Evolutionary conservation across 768 basidiomycete genomes (phyloP), one percentile per base, ranked within the genome.

Genomic region (Leccinum aurantiacum): DNA sequence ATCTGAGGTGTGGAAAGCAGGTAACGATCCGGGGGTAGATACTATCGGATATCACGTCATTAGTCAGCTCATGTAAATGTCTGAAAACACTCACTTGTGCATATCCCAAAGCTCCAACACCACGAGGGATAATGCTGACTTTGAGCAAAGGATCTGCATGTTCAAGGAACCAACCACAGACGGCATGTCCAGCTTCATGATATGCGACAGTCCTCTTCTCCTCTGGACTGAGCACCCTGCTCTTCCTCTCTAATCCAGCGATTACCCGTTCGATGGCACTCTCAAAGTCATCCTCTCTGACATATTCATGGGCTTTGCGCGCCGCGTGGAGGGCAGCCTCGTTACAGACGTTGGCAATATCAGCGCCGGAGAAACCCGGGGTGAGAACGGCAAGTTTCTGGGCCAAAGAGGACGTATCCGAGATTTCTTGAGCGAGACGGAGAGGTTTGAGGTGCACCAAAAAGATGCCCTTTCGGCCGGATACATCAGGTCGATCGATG

Each of bases 201-300:
- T 98, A 98, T 8, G 97, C 97, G 47, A 98, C 95, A 0, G 91
- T 98, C 78, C 88, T 95, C 87, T 99, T 99, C 82, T 99, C 97
- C 67, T 97, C 94, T 24, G 87, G 82, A 67, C 91, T 95, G 49
- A 99, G 79, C 29, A 98, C 91, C 59, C 95, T 81, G 64, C 90
- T 93, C 84, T 98, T 99, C 71, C 93, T 84, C 82, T 98, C 97
- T 67, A 98, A 77, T 31, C 97, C 97, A 58, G 95, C 96, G 63
- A 98, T 95, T 37, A 99, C 97, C 44, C 97, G 86, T 79, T 99
- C 97, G 63, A 99, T 98, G 9, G 97, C 95, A 50, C 90, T 93
- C 69, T 98, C 96, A 71, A 99, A 99, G 76, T 99, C 91, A 25
- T 80, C 78, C 54, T 94, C 88, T 60, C 85, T 82, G 10, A 99